Evolutionary conservation across 768 basidiomycete genomes (phyloP).

Genomic region (Leccinum disarticulatum): DNA sequence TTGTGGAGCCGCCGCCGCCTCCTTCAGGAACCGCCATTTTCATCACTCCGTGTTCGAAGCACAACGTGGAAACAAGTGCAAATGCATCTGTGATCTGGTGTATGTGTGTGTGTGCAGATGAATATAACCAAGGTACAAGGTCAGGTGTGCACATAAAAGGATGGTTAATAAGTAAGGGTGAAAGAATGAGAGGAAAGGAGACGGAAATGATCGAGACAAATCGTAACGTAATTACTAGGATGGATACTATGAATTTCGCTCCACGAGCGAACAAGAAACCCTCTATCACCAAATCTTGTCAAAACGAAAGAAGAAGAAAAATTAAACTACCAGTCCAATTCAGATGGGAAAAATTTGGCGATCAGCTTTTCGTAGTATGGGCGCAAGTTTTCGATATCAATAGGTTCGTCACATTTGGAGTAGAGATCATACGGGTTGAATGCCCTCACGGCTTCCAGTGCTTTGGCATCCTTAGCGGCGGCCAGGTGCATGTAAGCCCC

Average conservation of each 20-base stretch:
- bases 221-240: slow-evolving; percentile 5
- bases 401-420: slow-evolving; percentile 78
- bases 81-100: not conserved
- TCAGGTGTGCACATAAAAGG: slow-evolving; percentile 1
- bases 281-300: slow-evolving; percentile 7
- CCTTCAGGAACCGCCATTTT: slow-evolving; percentile 9
- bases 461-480: slow-evolving; percentile 63
- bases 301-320: not conserved
- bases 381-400: slow-evolving; percentile 58
- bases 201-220: not conserved
- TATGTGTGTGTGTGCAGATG: not conserved
- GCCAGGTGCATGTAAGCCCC: slow-evolving; percentile 79
- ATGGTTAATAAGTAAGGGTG: slow-evolving; percentile 19
- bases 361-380: slow-evolving; percentile 87
- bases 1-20: slow-evolving; percentile 14
- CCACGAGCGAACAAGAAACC: slow-evolving; percentile 1
- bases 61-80: not conserved
- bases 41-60: slow-evolving; percentile 18
- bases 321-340: slow-evolving; percentile 69
- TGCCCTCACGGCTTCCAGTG: slow-evolving; percentile 72
- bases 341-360: slow-evolving; percentile 79
- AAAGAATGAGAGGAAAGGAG: not conserved
- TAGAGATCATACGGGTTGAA: slow-evolving; percentile 97
- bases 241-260: slow-evolving; percentile 5
- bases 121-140: slow-evolving; percentile 4